Conservation (phyloP, 1,139 yeast species). For the Taphrina flavorubra region DNA sequence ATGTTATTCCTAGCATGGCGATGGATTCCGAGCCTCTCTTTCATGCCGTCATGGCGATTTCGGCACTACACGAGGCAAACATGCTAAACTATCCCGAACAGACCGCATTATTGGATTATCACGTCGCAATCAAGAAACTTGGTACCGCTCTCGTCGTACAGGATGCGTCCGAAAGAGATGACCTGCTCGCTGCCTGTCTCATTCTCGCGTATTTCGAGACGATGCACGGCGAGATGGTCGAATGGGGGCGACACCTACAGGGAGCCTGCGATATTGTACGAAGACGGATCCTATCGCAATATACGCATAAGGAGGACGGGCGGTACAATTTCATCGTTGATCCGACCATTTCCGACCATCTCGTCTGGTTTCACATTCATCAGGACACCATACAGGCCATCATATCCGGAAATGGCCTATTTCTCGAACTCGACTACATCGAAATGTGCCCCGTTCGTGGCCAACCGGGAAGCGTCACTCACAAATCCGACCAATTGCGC, state of each 20-base stretch:
- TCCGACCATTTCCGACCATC: constrained; percentile 30
- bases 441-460: constrained; percentile 26
- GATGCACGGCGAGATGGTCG: constrained; percentile 43
- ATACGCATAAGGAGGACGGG: background rate
- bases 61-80: constrained; percentile 43
- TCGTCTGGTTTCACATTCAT: constrained; percentile 39
- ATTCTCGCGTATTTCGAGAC: constrained; percentile 44
- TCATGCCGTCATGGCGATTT: constrained; percentile 44
- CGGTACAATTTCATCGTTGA: constrained; percentile 4
- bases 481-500: constrained; percentile 26
- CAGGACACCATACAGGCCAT: constrained; percentile 30
- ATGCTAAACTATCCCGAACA: constrained; percentile 38
- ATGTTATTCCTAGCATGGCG: constrained; percentile 44
- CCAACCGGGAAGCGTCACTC: constrained; percentile 25
- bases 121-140: constrained; percentile 43
- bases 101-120: constrained; percentile 43
- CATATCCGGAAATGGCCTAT: constrained; percentile 29
- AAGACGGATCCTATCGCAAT: constrained; percentile 12
- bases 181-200: constrained; percentile 43
- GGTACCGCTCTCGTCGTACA: constrained; percentile 29
- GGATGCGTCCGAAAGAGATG: constrained; percentile 34
- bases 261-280: constrained; percentile 42
- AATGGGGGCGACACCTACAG: constrained; percentile 44
- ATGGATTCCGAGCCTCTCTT: constrained; percentile 42
- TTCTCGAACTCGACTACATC: constrained; percentile 24